Evolutionary conservation across 768 basidiomycete genomes (phyloP), one percentile per base, ranked within the genome.

Genomic region (Phaffia australis): DNA sequence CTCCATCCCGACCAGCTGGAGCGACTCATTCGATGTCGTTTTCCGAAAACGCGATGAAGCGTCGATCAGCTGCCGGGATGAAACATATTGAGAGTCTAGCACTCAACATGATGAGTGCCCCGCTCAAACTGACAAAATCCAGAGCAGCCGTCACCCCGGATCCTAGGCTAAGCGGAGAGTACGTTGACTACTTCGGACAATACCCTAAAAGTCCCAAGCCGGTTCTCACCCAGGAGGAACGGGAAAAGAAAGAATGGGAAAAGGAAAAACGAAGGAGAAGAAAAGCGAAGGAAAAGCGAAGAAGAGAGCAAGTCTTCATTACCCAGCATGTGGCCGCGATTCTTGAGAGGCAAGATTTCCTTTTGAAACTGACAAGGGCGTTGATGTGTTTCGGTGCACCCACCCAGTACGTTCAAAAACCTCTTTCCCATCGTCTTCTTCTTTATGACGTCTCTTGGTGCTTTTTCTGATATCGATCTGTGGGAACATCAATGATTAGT

Each of bases 251-350:
- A 70, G 78, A 78, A 73, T 79, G 79, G 74, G 75, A 73, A 19
- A 77, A 75, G 73, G 77, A 78, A 65, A 77, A 64, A 72, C 76
- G 68, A 71, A 63, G 67, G 18, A 42, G 69, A 32, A 64, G 68
- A 66, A 78, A 56, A 66, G 56, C 56, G 25, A 80, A 78, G 72
- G 75, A 79, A 63, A 84, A 85, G 74, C 79, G 85, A 73, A 84
- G 82, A 78, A 85, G 85, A 75, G 84, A 85, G 5, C 85, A 89
- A 75, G 81, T 89, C 65, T 89, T 83, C 74, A 88, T 88, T 68
- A 88, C 87, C 27, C 84, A 84, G 62, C 88, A 91, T 70, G 85
- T 90, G 32, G 88, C 88, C 1, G 85, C 86, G 18, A 84, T 91
- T 74, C 77, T 87, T 54, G 82, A 86, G 68, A 82, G 93, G 64